Evolutionary conservation across 495 filamentous ascomycete genomes (phyloP).

Genomic region (Daldinia childiae): DNA sequence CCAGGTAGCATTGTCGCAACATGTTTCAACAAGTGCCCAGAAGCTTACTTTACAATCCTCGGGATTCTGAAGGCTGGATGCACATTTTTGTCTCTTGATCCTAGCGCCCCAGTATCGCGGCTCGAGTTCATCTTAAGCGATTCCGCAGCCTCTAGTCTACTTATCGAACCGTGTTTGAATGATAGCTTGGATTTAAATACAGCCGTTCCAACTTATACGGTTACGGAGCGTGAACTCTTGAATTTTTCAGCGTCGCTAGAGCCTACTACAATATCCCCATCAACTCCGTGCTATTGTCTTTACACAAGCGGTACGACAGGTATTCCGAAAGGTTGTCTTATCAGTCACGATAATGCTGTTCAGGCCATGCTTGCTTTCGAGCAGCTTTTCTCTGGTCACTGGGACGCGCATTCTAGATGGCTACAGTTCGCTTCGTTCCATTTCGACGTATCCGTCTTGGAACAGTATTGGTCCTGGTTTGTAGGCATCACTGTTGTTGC

Average conservation of each 20-base stretch:
- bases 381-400: conserved; percentile 71
- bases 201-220: conserved; percentile 44
- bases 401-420: conserved; percentile 76
- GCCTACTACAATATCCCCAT: conserved; percentile 46
- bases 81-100: conserved; percentile 80
- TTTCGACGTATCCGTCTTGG: conserved; percentile 87
- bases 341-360: conserved; percentile 77
- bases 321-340: conserved; percentile 78
- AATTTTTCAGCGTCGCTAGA: conserved; percentile 30
- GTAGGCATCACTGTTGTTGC: conserved; percentile 82
- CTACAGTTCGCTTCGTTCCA: conserved; percentile 90
- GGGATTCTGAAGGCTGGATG: conserved; percentile 85
- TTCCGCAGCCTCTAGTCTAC: conserved; percentile 62
- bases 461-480: conserved; percentile 91
- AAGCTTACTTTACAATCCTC: conserved; percentile 79
- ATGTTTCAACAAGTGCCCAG: conserved; percentile 82
- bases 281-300: conserved; percentile 72
- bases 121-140: conserved; percentile 73
- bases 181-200: conserved; percentile 43
- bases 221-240: conserved; percentile 51
- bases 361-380: conserved; percentile 81
- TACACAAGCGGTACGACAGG: conserved; percentile 89
- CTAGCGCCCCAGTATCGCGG: conserved; percentile 66
- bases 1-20: conserved; percentile 71
- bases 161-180: conserved; percentile 50